Base-by-base conservation (phyloP, 2,329 filamentous ascomycete species). In the Pyricularia sp. region DNA sequence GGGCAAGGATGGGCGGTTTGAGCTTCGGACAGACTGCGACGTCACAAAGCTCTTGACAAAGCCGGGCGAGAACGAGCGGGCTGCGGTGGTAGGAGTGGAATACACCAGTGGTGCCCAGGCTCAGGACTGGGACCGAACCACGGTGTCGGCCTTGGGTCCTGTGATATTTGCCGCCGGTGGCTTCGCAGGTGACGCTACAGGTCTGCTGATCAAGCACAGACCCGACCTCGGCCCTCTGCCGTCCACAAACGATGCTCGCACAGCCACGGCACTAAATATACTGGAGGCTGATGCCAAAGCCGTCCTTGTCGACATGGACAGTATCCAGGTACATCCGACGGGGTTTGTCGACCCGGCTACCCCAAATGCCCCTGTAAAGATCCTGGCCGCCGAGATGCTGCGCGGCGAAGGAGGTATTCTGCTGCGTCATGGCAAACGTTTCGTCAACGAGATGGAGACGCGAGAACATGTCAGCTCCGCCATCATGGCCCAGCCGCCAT, bases 301-400 rank as follows among this genome's bases (percentile, higher is more conserved):
- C 5, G 76, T 76, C 36, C 74, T 84, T 14, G 77, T 85, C 59
- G 83, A 85, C 31, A 85, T 85, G 83, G 81, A 83, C 63, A 81
- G 80, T 69, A 86, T 90, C 2, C 88, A 90, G 75, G 81, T 90
- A 4, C 88, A 90, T 71, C 88, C 88, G 2, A 89, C 88, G 0
- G 86, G 86, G 0, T 90, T 90, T 73, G 79, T 90, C 6, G 86
- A 89, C 71, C 83, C 83, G 0, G 78, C 80, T 1, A 79, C 81
- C 36, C 77, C 79, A 0, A 72, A 71, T 0, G 80, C 81, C 0
- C 76, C 77, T 42, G 81, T 87, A 65, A 90, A 90, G 76, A 86
- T 90, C 72, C 82, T 90, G 4, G 87, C 87, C 0, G 88, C 88
- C 0, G 88, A 90, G 75, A 80, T 88, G 69, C 78, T 90, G 30